phyloP scores from a whole-genome alignment of 495 filamentous ascomycete species.

The Xylaria curta region DNA sequence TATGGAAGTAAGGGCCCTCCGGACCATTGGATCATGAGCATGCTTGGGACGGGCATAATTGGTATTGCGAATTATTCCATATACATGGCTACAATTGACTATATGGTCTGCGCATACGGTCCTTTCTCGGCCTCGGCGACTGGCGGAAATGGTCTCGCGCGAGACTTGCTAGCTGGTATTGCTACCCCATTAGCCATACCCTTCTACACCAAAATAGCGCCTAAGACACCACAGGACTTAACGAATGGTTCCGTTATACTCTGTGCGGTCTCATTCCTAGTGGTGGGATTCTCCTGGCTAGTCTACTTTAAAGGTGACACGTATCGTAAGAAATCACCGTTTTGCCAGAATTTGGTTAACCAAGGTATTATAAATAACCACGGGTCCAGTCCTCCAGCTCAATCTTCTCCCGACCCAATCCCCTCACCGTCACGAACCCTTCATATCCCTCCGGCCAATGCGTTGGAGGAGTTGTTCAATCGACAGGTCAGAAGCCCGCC shows the following conservation, averaged over 20 bases:
- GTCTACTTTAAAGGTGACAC: slow-evolving; percentile 78
- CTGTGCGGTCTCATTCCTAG: slow-evolving; percentile 67
- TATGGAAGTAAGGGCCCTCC: slow-evolving; percentile 69
- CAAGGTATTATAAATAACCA: slow-evolving; percentile 47
- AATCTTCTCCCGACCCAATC: background rate
- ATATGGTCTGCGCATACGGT: slow-evolving; percentile 83
- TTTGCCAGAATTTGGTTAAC: slow-evolving; percentile 68
- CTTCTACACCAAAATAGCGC: slow-evolving; percentile 69
- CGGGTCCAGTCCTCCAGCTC: slow-evolving; percentile 32
- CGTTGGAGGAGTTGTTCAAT: background rate
- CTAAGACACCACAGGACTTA: slow-evolving; percentile 56
- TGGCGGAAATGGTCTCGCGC: slow-evolving; percentile 71
- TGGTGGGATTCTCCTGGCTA: slow-evolving; percentile 76
- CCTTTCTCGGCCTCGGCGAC: slow-evolving; percentile 81
- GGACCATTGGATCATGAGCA: slow-evolving; percentile 66
- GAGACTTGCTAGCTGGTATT: slow-evolving; percentile 84
- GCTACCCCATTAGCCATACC: slow-evolving; percentile 77
- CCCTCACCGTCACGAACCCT: background rate
- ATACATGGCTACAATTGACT: slow-evolving; percentile 84
- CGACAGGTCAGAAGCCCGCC: background rate
- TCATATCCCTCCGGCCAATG: background rate
- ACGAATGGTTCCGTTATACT: slow-evolving; percentile 75
- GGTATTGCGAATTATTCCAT: slow-evolving; percentile 74
- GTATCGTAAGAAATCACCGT: slow-evolving; percentile 72
- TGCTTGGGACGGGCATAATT: slow-evolving; percentile 65